Conservation (phyloP, 2,329 filamentous ascomycete genomes). For the Furcasterigmium furcatum region DNA sequence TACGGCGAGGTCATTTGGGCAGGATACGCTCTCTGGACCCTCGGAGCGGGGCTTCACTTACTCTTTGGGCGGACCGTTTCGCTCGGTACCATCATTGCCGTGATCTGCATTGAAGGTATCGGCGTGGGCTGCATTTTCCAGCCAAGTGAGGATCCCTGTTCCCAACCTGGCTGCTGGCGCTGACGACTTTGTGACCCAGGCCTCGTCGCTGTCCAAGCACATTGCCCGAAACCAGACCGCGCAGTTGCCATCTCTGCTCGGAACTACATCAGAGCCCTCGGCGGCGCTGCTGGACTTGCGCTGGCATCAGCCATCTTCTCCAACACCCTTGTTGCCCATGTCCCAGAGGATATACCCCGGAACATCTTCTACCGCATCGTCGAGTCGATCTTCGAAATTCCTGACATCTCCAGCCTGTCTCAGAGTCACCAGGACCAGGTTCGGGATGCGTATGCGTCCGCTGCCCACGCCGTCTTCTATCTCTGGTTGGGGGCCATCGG, state of each 20-base stretch:
- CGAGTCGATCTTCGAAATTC: conserved; percentile 20
- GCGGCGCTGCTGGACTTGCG: conserved; percentile 55
- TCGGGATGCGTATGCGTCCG: conserved; percentile 43
- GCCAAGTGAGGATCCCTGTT: conserved; percentile 28
- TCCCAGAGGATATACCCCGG: conserved; percentile 13
- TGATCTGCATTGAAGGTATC: conserved; percentile 46
- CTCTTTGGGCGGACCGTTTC: conserved; percentile 42
- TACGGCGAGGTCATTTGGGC: conserved; percentile 57
- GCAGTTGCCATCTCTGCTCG: conserved; percentile 60
- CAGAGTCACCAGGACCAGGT: conserved; percentile 15
- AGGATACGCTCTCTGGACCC: conserved; percentile 29
- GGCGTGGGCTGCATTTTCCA: conserved; percentile 49
- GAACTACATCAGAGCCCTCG: conserved; percentile 59
- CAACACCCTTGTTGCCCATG: conserved; percentile 18
- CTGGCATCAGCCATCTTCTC: conserved; percentile 49
- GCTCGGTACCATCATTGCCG: conserved; percentile 43
- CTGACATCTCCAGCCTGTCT: too few relatives aligned
- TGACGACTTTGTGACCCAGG: too few relatives aligned
- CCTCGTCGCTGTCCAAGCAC: conserved; percentile 55
- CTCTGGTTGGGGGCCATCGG: conserved; percentile 52
- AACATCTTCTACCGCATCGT: conserved; percentile 18
- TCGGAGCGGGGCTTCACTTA: conserved; percentile 48
- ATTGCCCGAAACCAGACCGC: conserved; percentile 52
- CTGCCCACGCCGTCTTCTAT: conserved; percentile 53
- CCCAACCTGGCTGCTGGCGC: too few relatives aligned